Evolutionary conservation across 805 yeast genomes (phyloP), one percentile per base, ranked within the genome.

Genomic region (Candida orba): DNA sequence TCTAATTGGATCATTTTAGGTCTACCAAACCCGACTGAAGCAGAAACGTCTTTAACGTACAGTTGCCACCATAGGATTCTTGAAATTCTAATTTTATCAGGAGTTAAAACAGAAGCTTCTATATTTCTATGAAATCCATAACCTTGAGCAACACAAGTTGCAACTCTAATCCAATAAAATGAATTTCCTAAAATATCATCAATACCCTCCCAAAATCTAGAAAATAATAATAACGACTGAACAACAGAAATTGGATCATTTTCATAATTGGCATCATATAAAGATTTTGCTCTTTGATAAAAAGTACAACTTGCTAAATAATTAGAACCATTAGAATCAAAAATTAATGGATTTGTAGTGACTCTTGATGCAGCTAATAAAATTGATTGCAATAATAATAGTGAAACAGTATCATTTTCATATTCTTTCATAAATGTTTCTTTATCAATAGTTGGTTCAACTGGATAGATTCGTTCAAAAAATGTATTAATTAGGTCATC

Each of bases 41-140:
- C 77, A 34, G 75, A 68, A 22, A 87, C 66, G 60, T 85, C 95
- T 52, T 85, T 79, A 46, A 78, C 75, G 58, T 80, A 81, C 18
- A 86, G 63, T 48, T 78, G 69, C 95, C 95, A 85, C 87, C 89
- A 85, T 13, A 83, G 68, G 36, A 89, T 67, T 51, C 81, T 72
- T 72, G 82, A 78, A 34, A 79, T 57, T 47, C 75, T 75, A 23
- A 63, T 53, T 39, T 75, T 70, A 18, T 69, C 57, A 15, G 58
- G 59, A 25, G 73, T 60, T 39, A 73, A 62, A 24, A 57, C 60
- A 18, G 67, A 63, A 31, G 53, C 53, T 36, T 56, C 57, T 34
- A 75, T 70, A 48, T 70, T 76, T 49, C 86, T 69, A 59, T 86
- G 93, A 51, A 86, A 67, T 1, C 95, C 95, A 54, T 78, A 73